Conservation (phyloP, 2,329 filamentous ascomycete genomes). For the Corniculantispora saksenae region DNA sequence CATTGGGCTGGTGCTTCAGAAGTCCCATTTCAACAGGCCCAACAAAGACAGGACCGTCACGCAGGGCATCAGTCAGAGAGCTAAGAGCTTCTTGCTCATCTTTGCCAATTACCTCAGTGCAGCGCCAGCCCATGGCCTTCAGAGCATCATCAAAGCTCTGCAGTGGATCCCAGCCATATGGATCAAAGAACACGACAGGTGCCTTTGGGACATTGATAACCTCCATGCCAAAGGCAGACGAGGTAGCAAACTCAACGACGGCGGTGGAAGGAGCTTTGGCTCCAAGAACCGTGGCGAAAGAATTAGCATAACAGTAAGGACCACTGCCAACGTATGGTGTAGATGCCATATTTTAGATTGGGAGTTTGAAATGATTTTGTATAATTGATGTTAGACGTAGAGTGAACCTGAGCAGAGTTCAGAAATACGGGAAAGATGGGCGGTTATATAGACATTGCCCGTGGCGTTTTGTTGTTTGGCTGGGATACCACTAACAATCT, state of each 20-base stretch:
- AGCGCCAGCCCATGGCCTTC: constrained; percentile 21
- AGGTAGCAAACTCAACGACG: constrained; percentile 25
- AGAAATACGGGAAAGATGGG: not conserved
- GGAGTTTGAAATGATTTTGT: not conserved
- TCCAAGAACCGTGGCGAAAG: constrained; percentile 24
- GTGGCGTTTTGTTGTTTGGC: not conserved
- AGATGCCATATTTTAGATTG: constrained; percentile 6
- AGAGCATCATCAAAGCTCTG: constrained; percentile 20
- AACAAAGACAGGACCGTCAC: constrained; percentile 23
- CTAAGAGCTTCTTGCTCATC: constrained; percentile 21
- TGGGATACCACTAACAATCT: not conserved
- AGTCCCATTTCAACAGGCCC: constrained; percentile 25
- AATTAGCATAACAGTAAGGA: constrained; percentile 26
- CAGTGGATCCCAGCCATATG: constrained; percentile 24
- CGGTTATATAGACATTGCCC: not conserved
- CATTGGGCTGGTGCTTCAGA: constrained; percentile 21
- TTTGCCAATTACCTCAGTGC: constrained; percentile 17
- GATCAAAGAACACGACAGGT: constrained; percentile 23
- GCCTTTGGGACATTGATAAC: constrained; percentile 19
- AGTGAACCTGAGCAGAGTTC: no score
- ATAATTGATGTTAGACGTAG: no score
- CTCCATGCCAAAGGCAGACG: constrained; percentile 25
- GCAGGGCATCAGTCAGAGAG: constrained; percentile 18
- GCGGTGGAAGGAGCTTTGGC: constrained; percentile 20
- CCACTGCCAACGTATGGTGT: constrained; percentile 23